Base-by-base conservation (phyloP, 192 early-diverging fungal genomes). In the Coemansia sp. region DNA sequence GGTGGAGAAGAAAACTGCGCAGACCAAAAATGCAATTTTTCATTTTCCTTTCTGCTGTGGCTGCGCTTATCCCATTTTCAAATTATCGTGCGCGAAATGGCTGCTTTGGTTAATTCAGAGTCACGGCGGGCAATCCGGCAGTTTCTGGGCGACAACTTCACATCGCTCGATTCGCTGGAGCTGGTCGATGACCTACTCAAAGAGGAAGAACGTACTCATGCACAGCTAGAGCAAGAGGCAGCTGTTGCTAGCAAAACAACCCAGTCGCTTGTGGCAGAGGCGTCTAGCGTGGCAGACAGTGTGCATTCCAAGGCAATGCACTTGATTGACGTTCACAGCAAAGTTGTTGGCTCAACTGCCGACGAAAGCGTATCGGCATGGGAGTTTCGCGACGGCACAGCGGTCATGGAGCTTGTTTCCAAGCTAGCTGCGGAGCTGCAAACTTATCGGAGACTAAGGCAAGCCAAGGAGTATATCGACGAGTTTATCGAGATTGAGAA, bases 311-410 rank as follows among this genome's bases (percentile, higher is more conserved):
- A 67, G 17, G 67, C 76, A 18, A 51, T 69, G 0, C 49, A 48
- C 11, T 64, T 79, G n/a, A 66, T 73, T 34, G 61, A 68, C 61
- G 18, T 79, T 38, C 76, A 73, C 58, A 70, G 71, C 71, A 38
- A 67, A 5, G 61, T 73, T 15, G 76, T 70, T 14, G 70, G 67
- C 17, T 49, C 53, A 3, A 15, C 71, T 7, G 54, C 56, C 2
- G 64, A 73, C 48, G 67, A 69, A 9, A 44, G 10, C 49, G 67
- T 60, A 4, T 73, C 71, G n/a, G 56, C 67, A 10, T 73, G 71
- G 76, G 71, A 73, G 58, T 79, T 79, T 46, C 64, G 71, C 61
- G 71, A 79, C 42, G 67, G 68, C 17, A 70, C 71, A 0, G 68
- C 60, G 37, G 55, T 56, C 8, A 79, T 79, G 76, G 56, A 66